These are phyloP conservation scores for Canavalia gladiata DNA, from an alignment of 306 rosid genomes.

Conservation along the genomic window DNA sequence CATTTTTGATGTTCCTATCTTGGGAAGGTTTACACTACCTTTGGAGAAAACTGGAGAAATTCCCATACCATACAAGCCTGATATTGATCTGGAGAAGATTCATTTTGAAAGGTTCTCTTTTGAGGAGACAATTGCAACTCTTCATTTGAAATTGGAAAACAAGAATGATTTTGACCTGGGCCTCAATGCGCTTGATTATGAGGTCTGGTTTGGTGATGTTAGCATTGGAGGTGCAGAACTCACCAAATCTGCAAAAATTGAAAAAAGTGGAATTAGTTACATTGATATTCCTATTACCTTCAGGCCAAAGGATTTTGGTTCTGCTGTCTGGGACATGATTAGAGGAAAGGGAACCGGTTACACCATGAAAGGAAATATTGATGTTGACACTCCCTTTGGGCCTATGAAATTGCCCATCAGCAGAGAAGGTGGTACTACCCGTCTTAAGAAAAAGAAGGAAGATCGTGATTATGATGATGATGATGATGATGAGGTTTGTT, in stretches of 20 bases:
- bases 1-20: constrained; percentile 85
- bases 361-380: constrained; percentile 75
- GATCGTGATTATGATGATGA: constrained; percentile 69
- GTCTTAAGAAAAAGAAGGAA: constrained; percentile 80
- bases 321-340: constrained; percentile 97
- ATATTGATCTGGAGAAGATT: constrained; percentile 86
- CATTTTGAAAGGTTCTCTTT: constrained; percentile 77
- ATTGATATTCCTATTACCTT: constrained; percentile 85
- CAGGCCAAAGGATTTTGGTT: constrained; percentile 93
- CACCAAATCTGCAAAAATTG: constrained; percentile 70
- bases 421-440: constrained; percentile 96
- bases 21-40: constrained; percentile 88
- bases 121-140: constrained; percentile 86
- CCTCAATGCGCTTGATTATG: constrained; percentile 77
- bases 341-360: constrained; percentile 95
- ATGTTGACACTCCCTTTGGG: constrained; percentile 95
- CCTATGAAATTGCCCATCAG: constrained; percentile 87
- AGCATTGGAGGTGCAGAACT: constrained; percentile 85
- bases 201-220: constrained; percentile 84
- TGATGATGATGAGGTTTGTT: constrained; percentile 74
- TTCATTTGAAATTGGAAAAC: constrained; percentile 92
- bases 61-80: constrained; percentile 97
- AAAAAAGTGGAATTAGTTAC: constrained; percentile 64
- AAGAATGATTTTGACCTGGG: constrained; percentile 91
- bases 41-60: constrained; percentile 94